Evolutionary conservation across 2,329 filamentous ascomycete genomes (phyloP).

Genomic region (Periconia sp.): DNA sequence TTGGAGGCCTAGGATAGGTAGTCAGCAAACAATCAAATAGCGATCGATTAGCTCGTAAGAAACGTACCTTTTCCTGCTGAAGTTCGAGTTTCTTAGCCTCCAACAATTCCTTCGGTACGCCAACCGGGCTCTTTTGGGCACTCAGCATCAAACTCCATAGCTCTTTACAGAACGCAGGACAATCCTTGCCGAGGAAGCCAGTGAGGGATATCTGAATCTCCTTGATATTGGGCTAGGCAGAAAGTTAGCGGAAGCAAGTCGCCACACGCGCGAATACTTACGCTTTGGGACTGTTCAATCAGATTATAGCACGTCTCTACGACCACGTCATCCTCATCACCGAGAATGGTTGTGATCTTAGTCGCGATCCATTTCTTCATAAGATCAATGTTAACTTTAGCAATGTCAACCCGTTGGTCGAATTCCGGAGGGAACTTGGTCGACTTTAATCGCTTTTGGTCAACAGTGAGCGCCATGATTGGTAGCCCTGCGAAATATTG

Average conservation of each 20-base stretch:
- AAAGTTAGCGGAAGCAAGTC: constrained; percentile 17
- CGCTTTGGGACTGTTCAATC: constrained; percentile 75
- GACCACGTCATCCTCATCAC: constrained; percentile 94
- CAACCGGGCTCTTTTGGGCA: constrained; percentile 85
- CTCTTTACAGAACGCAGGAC: constrained; percentile 88
- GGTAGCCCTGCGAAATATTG: too few relatives aligned
- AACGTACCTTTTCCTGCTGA: constrained; percentile 85
- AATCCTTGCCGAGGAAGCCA: constrained; percentile 86
- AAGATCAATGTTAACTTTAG: constrained; percentile 94
- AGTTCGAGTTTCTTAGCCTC: constrained; percentile 97
- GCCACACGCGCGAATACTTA: constrained; percentile 55
- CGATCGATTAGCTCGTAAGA: background rate
- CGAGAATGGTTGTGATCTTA: constrained; percentile 84
- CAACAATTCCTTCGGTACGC: constrained; percentile 90
- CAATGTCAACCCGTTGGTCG: constrained; percentile 94
- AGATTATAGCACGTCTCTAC: constrained; percentile 80
- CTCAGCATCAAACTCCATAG: constrained; percentile 91
- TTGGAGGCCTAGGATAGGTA: constrained; percentile 73
- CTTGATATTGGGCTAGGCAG: constrained; percentile 86
- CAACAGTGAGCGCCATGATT: constrained; percentile 82
- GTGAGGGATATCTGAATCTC: constrained; percentile 91
- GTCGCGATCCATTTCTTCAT: constrained; percentile 99
- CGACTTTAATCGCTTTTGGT: constrained; percentile 85
- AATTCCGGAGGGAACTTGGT: constrained; percentile 96
- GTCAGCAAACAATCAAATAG: too few relatives aligned